Conservation (phyloP, 345 rosid genomes). For the Camelina hispida region DNA sequence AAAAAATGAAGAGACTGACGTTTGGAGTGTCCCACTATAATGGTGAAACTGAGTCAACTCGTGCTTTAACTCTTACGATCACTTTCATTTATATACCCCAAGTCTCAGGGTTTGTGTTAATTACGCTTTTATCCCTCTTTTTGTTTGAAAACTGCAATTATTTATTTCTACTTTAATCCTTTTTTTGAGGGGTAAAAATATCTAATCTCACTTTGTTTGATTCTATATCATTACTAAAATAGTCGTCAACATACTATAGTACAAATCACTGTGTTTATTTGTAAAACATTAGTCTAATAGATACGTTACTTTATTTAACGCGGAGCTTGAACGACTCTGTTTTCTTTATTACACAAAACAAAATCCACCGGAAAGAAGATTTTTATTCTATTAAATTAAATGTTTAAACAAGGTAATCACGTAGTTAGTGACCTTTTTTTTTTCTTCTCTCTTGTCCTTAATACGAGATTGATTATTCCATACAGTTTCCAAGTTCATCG, state of each 20-base stretch:
- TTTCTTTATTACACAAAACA: not conserved
- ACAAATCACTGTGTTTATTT: slow-evolving; percentile 1
- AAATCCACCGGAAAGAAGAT: slow-evolving; percentile 6
- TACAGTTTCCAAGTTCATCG: slow-evolving; percentile 8
- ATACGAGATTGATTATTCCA: slow-evolving; percentile 24
- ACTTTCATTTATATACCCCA: slow-evolving; percentile 31
- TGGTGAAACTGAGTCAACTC: slow-evolving; percentile 41
- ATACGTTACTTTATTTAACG: slow-evolving; percentile 1
- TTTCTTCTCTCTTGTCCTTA: not conserved
- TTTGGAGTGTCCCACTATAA: slow-evolving; percentile 31
- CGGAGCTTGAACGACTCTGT: not conserved
- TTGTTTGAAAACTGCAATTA: slow-evolving; percentile 23
- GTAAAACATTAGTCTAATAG: slow-evolving; percentile 5
- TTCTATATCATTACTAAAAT: not conserved
- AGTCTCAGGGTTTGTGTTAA: slow-evolving; percentile 4
- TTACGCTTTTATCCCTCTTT: slow-evolving; percentile 22
- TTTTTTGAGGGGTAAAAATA: not conserved
- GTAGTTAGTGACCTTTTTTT: not conserved
- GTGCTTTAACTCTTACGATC: not conserved
- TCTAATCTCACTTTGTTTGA: slow-evolving; percentile 12
- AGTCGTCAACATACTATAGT: not conserved
- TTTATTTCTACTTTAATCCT: slow-evolving; percentile 12
- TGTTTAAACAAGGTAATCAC: slow-evolving; percentile 2
- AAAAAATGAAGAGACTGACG: slow-evolving; percentile 34
- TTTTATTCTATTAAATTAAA: not conserved